A percentile compares a stretch with the other conserved stretches of the same genome.
Conservation (phyloP, 164 flowering plant genomes). For the Magnolia sinica region DNA sequence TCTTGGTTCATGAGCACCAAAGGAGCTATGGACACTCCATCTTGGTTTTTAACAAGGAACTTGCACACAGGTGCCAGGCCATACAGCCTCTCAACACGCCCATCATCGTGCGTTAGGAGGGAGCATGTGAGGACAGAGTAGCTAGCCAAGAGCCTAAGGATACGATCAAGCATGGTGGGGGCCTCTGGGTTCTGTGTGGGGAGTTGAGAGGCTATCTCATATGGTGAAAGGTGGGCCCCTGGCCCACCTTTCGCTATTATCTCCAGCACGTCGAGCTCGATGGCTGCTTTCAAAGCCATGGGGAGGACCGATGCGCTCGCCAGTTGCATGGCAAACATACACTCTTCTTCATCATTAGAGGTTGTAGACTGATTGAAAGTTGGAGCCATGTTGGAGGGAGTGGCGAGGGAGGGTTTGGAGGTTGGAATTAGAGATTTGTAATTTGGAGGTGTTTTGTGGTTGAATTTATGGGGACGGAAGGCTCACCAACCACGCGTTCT, state of each 20-base stretch:
- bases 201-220: constrained; percentile 51
- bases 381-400: neutral
- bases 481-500: neutral
- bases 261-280: constrained; percentile 70
- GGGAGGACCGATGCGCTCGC: constrained; percentile 57
- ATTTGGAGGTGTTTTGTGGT: neutral
- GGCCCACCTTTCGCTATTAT: constrained; percentile 54
- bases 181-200: constrained; percentile 66
- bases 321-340: constrained; percentile 55
- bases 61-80: constrained; percentile 22
- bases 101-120: constrained; percentile 9
- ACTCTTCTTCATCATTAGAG: constrained; percentile 34
- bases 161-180: constrained; percentile 65
- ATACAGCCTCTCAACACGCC: constrained; percentile 6
- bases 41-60: constrained; percentile 16
- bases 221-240: constrained; percentile 43
- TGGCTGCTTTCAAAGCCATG: constrained; percentile 65
- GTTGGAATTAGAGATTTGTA: neutral
- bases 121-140: constrained; percentile 49
- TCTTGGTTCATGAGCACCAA: constrained; percentile 17
- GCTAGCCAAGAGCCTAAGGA: constrained; percentile 63
- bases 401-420: too few relatives aligned
- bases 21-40: constrained; percentile 24
- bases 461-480: neutral
- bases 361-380: neutral